A percentile compares a stretch with the other conserved stretches of the same genome.
Conservation (phyloP, 768 basidiomycete genomes). For the Austroboletus eburneus region DNA sequence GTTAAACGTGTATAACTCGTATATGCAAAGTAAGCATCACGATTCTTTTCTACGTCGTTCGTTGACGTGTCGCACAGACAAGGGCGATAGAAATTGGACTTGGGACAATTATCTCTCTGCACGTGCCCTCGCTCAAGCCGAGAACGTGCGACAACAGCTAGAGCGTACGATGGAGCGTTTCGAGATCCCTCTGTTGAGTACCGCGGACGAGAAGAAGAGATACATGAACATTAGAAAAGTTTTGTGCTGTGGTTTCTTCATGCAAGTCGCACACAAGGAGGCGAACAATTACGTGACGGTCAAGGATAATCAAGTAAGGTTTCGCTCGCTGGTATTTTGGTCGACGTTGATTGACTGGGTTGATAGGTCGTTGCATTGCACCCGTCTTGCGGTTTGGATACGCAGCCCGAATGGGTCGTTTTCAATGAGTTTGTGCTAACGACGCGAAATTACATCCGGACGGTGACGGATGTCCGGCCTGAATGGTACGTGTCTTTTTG, state of each 20-base stretch:
- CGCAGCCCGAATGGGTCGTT: conserved; percentile 86
- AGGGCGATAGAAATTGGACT: conserved; percentile 80
- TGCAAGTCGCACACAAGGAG: conserved; percentile 96
- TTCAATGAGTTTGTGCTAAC: conserved; percentile 97
- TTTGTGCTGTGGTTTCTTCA: conserved; percentile 92
- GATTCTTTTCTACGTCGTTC: background rate
- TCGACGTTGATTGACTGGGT: background rate
- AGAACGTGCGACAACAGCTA: conserved; percentile 89
- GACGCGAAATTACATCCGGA: conserved; percentile 83
- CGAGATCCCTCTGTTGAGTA: conserved; percentile 72
- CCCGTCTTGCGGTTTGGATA: conserved; percentile 83
- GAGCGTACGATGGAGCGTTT: conserved; percentile 88
- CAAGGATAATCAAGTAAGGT: conserved; percentile 85
- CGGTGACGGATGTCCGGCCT: conserved; percentile 78
- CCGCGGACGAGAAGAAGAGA: conserved; percentile 64
- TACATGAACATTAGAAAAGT: conserved; percentile 75
- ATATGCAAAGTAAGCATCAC: conserved; percentile 63
- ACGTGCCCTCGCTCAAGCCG: conserved; percentile 83
- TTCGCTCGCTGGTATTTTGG: background rate
- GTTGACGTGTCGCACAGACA: conserved; percentile 42
- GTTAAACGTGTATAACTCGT: conserved; percentile 94
- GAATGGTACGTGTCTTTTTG: conserved; percentile 65
- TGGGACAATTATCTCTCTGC: conserved; percentile 86
- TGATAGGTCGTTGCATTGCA: conserved; percentile 39
- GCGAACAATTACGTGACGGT: conserved; percentile 85